Evolutionary conservation across 805 yeast species (phyloP), one percentile per base, ranked within the genome.

Genomic region (Ogataea siamensis): DNA sequence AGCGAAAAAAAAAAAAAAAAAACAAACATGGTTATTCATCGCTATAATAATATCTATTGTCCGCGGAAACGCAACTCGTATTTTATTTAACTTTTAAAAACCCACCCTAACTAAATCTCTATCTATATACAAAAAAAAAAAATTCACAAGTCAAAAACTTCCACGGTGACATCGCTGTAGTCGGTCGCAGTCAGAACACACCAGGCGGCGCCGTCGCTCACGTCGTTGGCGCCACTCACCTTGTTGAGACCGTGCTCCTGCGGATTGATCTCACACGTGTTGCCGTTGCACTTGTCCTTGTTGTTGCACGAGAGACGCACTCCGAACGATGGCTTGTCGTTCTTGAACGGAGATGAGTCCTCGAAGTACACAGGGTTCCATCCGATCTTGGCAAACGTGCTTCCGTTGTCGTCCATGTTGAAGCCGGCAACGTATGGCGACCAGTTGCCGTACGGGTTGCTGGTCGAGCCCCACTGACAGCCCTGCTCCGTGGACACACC

Each of bases 371-470:
- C 74, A 11, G 96, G 96, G 62, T 87, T 87, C 95, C 95, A 87
- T 31, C 91, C 95, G 58, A 87, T 76, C 64, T 86, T 88, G 48
- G 85, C 86, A 58, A 50, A 87, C 3, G 96, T 87, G 58, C 75
- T 74, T 21, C 86, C 82, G 42, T 55, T 63, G 45, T 60, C 63
- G 59, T 86, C 95, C 70, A 76, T 76, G 68, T 87, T 87, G 44
- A 89, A 87, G 47, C 96, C 96, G 11, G 93, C 94, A 47, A 88
- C 95, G 52, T 86, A 87, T 18, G 96, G 95, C 11, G 95, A 66
- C 96, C 96, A 88, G 73, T 87, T 87, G 42, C 96, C 96, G 48
- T 69, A 68, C 12, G 93, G 81, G 43, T 83, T 67, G 33, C 68
- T 62, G 20, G 70, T 70, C 12, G 82, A 63, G 4, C 96, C 96